Evolutionary conservation across 352 stramenopile genomes (phyloP), one percentile per base, ranked within the genome.

Genomic region (Achlya hypogyna): DNA sequence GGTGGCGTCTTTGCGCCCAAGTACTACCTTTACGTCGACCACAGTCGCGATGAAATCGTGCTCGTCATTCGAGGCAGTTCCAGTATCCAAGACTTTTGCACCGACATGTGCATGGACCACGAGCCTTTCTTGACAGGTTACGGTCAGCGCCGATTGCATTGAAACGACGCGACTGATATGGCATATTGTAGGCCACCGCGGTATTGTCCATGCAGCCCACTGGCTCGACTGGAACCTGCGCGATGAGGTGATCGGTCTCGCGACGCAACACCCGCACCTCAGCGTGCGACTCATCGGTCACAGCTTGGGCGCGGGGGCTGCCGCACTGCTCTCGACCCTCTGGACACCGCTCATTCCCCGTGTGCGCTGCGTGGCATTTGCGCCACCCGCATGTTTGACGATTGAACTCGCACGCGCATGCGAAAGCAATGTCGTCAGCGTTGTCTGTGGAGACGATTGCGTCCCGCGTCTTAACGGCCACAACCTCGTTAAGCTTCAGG

Each of bases 401-500:
- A 68, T 68, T 5, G 73, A 88, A 8, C 51, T 94, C 22, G 85
- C 85, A 1, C 62, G 71, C 27, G 69, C 66, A 9, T 90, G 80
- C 45, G 69, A 75, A 14, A 76, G 78, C 29, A 81, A 79, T 49
- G 81, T 94, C 14, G 91, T 82, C 9, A 81, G 74, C 2, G 74
- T 94, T 29, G 79, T 94, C 32, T 83, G 89, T 38, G 83, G 83
- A 23, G 87, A 91, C 67, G 85, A 94, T 71, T 92, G 83, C 58
- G 82, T 94, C 18, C 85, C 85, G 10, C 81, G 85, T 18, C 70
- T 92, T 38, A 84, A 91, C 47, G 81, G 90, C 63, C 79, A 91
- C 67, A 90, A 80, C 49, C 72, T 94, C 31, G 42, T 82, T 8
- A 71, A 77, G 25, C 63, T 94, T 38, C 83, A 89, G 56, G 70